These are phyloP conservation scores for Paramecium biaurelia DNA, from an alignment of 73 alveolate genomes.

Conservation along the genomic window DNA sequence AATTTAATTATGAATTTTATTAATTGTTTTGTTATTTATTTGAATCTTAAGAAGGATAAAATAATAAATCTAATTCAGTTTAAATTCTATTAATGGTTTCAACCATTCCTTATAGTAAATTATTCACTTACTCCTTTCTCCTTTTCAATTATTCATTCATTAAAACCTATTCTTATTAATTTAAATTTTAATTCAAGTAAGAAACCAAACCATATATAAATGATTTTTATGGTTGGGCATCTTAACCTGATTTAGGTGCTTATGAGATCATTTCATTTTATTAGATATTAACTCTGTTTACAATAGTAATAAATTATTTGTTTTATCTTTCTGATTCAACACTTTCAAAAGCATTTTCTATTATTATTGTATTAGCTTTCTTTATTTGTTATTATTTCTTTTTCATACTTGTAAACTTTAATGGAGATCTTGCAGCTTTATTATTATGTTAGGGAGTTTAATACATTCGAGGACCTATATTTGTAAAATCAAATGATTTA, in stretches of 20 bases:
- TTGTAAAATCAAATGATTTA: not conserved
- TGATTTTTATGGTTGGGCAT: not conserved
- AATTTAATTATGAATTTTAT: not conserved
- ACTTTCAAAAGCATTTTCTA: slow-evolving; percentile 28
- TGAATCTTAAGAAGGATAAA: not conserved
- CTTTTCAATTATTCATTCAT: not conserved
- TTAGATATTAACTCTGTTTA: not conserved
- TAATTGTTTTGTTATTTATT: not conserved
- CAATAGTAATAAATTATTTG: not conserved
- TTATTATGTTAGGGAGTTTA: not conserved
- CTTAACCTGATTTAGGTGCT: slow-evolving; percentile 17
- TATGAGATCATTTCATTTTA: not conserved
- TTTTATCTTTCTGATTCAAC: not conserved
- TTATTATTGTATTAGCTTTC: not conserved
- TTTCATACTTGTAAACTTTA: not conserved
- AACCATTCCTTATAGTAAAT: not conserved
- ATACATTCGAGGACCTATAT: not conserved
- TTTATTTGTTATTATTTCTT: not conserved
- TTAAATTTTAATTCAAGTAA: not conserved
- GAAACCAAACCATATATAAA: not conserved
- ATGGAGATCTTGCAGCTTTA: not conserved
- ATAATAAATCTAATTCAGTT: not conserved
- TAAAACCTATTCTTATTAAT: not conserved
- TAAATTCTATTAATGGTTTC: not conserved
- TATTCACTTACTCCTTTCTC: not conserved